Evolutionary conservation across 768 basidiomycete genomes (phyloP).

Genomic region (Hericium coralloides): DNA sequence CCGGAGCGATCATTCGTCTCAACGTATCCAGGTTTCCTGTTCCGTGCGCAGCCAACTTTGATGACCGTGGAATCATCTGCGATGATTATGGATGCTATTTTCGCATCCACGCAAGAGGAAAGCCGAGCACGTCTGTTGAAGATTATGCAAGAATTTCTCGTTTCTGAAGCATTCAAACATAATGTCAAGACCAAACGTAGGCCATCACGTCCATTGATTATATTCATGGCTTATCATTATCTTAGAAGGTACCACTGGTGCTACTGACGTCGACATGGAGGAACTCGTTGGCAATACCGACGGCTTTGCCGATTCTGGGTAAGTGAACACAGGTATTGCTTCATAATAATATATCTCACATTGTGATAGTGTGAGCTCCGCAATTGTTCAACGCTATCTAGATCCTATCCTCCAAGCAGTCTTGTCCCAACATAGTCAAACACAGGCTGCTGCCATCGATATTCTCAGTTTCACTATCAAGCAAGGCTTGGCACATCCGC

Average conservation of each 20-base stretch:
- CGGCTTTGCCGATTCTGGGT: conserved; percentile 97
- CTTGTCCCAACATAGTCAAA: conserved; percentile 56
- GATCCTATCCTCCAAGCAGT: conserved; percentile 74
- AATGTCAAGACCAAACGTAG: conserved; percentile 57
- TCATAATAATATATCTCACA: background rate
- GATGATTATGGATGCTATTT: conserved; percentile 84
- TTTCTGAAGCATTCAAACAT: conserved; percentile 76
- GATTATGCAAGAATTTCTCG: conserved; percentile 88
- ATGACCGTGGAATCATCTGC: conserved; percentile 80
- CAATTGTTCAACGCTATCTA: conserved; percentile 90
- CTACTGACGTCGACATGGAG: conserved; percentile 68
- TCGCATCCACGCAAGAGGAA: conserved; percentile 65
- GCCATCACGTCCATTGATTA: background rate
- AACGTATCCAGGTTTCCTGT: conserved; percentile 66
- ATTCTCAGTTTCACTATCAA: conserved; percentile 89
- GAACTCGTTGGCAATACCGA: conserved; percentile 93
- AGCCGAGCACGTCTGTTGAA: conserved; percentile 65
- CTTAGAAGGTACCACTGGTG: conserved; percentile 28
- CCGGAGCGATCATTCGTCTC: background rate
- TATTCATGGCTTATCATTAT: background rate
- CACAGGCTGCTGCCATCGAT: conserved; percentile 81
- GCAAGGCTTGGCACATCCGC: conserved; percentile 91
- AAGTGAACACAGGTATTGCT: conserved; percentile 16
- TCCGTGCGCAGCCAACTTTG: conserved; percentile 83
- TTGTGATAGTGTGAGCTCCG: conserved; percentile 74